These are phyloP conservation scores for Phytophthora sp. DNA, from an alignment of 352 stramenopile genomes.

Conservation along the genomic window DNA sequence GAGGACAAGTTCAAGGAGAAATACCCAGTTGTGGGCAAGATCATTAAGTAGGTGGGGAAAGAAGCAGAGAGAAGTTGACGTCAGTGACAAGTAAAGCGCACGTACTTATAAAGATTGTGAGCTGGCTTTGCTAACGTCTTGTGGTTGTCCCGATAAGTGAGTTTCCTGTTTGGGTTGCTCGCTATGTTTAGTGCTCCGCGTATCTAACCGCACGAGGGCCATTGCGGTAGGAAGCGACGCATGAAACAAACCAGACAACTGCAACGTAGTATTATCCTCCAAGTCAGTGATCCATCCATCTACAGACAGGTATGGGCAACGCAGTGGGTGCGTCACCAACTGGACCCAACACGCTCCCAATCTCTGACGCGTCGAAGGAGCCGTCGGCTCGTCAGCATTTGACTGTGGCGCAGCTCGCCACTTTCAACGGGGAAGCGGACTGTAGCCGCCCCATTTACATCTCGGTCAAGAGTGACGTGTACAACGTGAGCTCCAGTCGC, in stretches of 20 bases:
- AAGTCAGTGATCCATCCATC: background rate
- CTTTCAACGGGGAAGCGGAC: constrained; percentile 77
- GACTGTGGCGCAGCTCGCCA: constrained; percentile 76
- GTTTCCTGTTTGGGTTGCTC: constrained; percentile 3
- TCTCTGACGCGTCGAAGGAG: constrained; percentile 11
- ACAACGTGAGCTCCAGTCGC: constrained; percentile 90
- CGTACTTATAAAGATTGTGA: constrained; percentile 17
- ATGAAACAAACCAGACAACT: constrained; percentile 20
- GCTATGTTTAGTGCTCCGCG: constrained; percentile 32
- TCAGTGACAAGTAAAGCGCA: constrained; percentile 17
- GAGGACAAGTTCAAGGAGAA: constrained; percentile 95
- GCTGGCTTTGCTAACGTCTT: constrained; percentile 21
- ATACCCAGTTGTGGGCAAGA: constrained; percentile 94
- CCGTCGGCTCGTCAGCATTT: constrained; percentile 54
- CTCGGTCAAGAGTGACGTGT: constrained; percentile 91
- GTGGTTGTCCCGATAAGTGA: background rate
- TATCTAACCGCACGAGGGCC: constrained; percentile 19
- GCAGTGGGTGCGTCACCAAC: constrained; percentile 38
- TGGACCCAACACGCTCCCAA: constrained; percentile 24
- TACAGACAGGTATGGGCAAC: constrained; percentile 34
- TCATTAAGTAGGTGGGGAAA: constrained; percentile 46
- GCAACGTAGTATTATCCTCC: too few relatives aligned
- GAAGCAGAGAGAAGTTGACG: constrained; percentile 13
- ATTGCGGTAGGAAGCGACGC: constrained; percentile 7
- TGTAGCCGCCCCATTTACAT: constrained; percentile 91